Evolutionary conservation across 108 stramenopile species (phyloP), one percentile per base, ranked within the genome.

Genomic region (Halocafeteria seosinensis): DNA sequence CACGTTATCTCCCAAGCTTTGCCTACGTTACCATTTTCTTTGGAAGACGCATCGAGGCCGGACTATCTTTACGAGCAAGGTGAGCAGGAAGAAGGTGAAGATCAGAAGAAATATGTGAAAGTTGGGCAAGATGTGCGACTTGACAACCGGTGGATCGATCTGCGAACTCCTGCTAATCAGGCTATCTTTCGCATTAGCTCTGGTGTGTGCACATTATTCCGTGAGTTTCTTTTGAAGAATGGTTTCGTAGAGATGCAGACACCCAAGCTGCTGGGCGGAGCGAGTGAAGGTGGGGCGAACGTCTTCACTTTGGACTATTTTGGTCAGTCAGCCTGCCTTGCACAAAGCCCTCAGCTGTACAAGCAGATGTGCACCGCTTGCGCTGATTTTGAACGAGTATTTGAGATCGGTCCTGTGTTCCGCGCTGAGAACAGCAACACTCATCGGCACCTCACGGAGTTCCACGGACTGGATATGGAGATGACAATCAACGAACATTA

Each of bases 401-500:
- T 91, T 78, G 87, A 91, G 64, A 92, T 92, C 61, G 97, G 97
- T 12, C 97, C 97, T 2, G 97, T 98, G 34, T 98, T 98, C 73
- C 87, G 97, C 60, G 97, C 97, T 5, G 97, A 98, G 79, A 92
- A 95, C 65, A 87, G 85, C 51, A 88, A 93, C 70, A 98, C 97
- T 0, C 74, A 92, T 51, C 77, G 97, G 34, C 97, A 98, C 73
- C 79, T 98, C 64, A 95, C 94, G 70, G 97, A 98, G 78, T 98
- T 98, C 73, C 95, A 94, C 35, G 97, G 97, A 34, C 80, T 98
- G 35, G 97, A 98, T 80, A 70, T 98, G 55, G 97, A 98, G 79
- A 94, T 98, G 92, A 81, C 83, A 53, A 90, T 98, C 74, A 78
- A 89, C 47, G 97, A 98, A 68, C 94, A 95, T 80, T 98, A 98